phyloP scores from a whole-genome alignment of 2,329 filamentous ascomycete species.

The Chaetoscypha palmicola region DNA sequence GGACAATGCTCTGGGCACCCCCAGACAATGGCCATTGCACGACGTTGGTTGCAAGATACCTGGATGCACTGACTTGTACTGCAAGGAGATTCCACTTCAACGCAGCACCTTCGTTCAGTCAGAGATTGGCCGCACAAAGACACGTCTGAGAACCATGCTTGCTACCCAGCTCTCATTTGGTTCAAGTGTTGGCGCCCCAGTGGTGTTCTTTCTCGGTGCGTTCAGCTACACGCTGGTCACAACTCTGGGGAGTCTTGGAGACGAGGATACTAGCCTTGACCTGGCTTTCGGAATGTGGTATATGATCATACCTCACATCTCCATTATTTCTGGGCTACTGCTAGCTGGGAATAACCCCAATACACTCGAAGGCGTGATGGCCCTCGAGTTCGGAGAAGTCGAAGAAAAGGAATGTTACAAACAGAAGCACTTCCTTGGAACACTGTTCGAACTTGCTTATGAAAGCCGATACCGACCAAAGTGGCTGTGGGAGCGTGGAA shows the following conservation, averaged over 20 bases:
- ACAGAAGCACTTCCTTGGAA: conserved; percentile 2
- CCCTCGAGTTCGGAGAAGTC: conserved; percentile 14
- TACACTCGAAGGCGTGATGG: conserved; percentile 16
- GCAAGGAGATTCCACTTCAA: conserved; percentile 11
- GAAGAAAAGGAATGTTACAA: conserved; percentile 5
- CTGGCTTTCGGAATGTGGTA: conserved; percentile 24
- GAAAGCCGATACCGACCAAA: conserved; percentile 13
- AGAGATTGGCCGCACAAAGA: conserved; percentile 16
- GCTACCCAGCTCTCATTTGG: conserved; percentile 16
- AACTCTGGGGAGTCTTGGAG: conserved; percentile 10
- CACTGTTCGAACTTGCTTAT: conserved; percentile 15
- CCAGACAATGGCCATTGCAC: conserved; percentile 15
- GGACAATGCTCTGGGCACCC: conserved; percentile 9
- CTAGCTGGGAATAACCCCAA: conserved; percentile 20
- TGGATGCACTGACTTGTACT: conserved; percentile 6
- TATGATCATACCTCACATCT: conserved; percentile 18
- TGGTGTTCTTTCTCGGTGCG: conserved; percentile 19
- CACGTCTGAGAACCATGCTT: conserved; percentile 25
- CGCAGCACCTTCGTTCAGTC: conserved; percentile 3
- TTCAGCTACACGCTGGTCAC: conserved; percentile 16
- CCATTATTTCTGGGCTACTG: conserved; percentile 16
- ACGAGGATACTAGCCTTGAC: conserved; percentile 10
- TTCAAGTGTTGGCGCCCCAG: conserved; percentile 18
- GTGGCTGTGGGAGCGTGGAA: conserved; percentile 17
- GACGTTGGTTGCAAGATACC: conserved; percentile 7